Evolutionary conservation across 169 alveolate genomes (phyloP).

Genomic region (Plasmodium billcollinsi): DNA sequence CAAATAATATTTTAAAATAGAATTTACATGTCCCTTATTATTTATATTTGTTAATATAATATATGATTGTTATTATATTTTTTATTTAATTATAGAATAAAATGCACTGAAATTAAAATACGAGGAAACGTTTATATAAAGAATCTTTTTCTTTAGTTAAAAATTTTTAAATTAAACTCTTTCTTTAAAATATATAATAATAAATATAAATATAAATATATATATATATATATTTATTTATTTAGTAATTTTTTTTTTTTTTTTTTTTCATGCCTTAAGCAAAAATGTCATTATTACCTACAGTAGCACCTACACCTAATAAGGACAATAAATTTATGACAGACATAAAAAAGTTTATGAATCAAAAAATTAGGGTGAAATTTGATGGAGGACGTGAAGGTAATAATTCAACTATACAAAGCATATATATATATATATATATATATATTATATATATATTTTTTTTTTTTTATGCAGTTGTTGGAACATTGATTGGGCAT

Average conservation of each 20-base stretch:
- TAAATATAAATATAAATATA: background rate
- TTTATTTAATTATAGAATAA: no score
- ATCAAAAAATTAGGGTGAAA: slow-evolving; percentile 89
- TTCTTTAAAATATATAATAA: no score
- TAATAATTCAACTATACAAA: slow-evolving; percentile 34
- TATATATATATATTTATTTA: background rate
- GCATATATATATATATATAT: background rate
- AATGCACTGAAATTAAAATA: no score
- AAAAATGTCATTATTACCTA: slow-evolving; percentile 55
- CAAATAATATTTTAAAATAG: no score
- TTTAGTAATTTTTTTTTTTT: slow-evolving; percentile 1
- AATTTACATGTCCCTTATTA: no score
- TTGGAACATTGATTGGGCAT: slow-evolving; percentile 91
- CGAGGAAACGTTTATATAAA: no score
- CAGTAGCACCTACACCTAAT: slow-evolving; percentile 38
- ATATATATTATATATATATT: background rate
- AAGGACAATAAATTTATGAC: slow-evolving; percentile 88
- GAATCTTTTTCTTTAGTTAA: no score
- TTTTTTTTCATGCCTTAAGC: slow-evolving; percentile 5
- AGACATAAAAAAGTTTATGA: slow-evolving; percentile 86
- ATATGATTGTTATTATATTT: no score
- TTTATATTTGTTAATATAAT: no score
- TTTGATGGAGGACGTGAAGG: slow-evolving; percentile 92
- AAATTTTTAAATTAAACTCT: no score
- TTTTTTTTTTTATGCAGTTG: slow-evolving; percentile 78